Conservation (phyloP, 257 asterid genomes). For the Verbascum thapsus region DNA sequence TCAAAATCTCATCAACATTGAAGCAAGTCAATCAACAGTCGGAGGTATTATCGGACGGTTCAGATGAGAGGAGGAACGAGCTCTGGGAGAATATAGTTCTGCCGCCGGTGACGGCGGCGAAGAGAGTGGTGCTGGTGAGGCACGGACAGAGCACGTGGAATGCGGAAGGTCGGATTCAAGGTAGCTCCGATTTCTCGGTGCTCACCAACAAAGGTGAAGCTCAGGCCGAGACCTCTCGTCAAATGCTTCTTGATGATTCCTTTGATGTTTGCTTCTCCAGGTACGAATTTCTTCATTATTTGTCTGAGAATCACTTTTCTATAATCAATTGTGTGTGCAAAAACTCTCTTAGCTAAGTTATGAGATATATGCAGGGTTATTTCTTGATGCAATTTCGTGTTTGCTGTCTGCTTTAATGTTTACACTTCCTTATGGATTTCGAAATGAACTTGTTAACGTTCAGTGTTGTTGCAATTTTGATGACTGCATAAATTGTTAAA, state of each 20-base stretch:
- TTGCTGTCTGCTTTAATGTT: slow-evolving; percentile 15
- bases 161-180: slow-evolving; percentile 97
- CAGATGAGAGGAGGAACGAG: slow-evolving; percentile 35
- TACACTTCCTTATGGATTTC: neutral
- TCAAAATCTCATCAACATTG: slow-evolving; percentile 44
- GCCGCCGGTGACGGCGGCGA: slow-evolving; percentile 67
- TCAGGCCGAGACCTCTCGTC: slow-evolving; percentile 91
- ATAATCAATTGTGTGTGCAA: no score
- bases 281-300: no score
- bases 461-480: neutral
- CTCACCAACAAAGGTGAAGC: slow-evolving; percentile 84
- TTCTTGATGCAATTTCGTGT: neutral
- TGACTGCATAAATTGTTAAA: slow-evolving; percentile 3
- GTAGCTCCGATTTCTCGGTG: slow-evolving; percentile 88
- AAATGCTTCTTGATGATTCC: slow-evolving; percentile 84
- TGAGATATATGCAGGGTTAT: neutral
- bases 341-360: neutral
- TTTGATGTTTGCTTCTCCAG: slow-evolving; percentile 89
- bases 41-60: slow-evolving; percentile 17
- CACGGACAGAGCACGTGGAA: slow-evolving; percentile 99
- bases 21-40: slow-evolving; percentile 31
- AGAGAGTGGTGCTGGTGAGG: slow-evolving; percentile 88
- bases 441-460: neutral
- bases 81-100: slow-evolving; percentile 53
- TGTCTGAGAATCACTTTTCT: no score